Percentiles rank a stretch among this genome's conserved stretches.
These are phyloP conservation scores for Penicillium roqueforti DNA, from an alignment of 495 filamentous ascomycete genomes.

Conservation along the genomic window DNA sequence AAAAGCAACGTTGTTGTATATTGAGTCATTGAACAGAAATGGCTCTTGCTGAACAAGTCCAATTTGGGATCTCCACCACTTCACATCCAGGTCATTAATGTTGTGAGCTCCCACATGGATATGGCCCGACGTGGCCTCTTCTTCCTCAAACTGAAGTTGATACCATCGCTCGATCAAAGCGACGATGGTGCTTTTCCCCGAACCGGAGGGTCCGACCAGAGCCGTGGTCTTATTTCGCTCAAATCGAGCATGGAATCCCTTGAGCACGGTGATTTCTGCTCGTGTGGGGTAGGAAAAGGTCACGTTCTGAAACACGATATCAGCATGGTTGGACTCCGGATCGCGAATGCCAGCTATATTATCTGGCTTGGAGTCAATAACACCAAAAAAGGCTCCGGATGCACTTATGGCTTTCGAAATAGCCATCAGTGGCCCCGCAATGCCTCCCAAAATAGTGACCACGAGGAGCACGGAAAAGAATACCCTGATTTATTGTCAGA, in stretches of 20 bases:
- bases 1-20: conserved; percentile 73
- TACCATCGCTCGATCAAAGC: too few relatives aligned
- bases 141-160: conserved; percentile 57
- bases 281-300: conserved; percentile 58
- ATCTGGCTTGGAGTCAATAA: conserved; percentile 49
- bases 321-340: conserved; percentile 26
- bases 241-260: too few relatives aligned
- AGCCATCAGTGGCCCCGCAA: conserved; percentile 42
- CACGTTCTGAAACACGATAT: conserved; percentile 56
- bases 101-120: conserved; percentile 27
- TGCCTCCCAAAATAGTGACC: conserved; percentile 23
- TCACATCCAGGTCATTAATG: conserved; percentile 62
- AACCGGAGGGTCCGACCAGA: too few relatives aligned
- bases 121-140: conserved; percentile 32
- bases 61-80: conserved; percentile 78
- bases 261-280: too few relatives aligned
- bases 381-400: conserved; percentile 38
- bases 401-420: conserved; percentile 48
- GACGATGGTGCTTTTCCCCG: too few relatives aligned
- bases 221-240: too few relatives aligned
- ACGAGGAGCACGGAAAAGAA: conserved; percentile 43
- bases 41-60: conserved; percentile 57
- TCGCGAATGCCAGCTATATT: conserved; percentile 20
- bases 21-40: conserved; percentile 63
- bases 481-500: conserved; percentile 17